Evolutionary conservation across 305 asterid genomes (phyloP), one percentile per base, ranked within the genome.

Genomic region (Ajuga reptans): DNA sequence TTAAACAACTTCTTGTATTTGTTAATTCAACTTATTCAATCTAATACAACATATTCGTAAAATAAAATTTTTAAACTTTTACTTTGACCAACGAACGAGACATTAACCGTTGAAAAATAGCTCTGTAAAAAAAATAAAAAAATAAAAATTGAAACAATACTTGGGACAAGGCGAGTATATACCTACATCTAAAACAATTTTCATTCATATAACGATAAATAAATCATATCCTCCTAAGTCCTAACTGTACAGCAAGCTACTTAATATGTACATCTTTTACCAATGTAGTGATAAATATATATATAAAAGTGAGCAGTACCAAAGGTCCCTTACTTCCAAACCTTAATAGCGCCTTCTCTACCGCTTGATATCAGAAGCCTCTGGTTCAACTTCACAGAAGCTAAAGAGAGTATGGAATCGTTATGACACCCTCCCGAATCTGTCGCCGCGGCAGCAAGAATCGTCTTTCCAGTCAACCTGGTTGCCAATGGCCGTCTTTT

Each of bases 351-450:
- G 58, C 97, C 99, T 70, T 90, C 97, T 80, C 97, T 84, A 72
- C 99, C 84, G 82, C 97, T 84, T 14, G 97, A 93, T 79, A 93
- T 83, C 73, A 93, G 78, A 75, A 93, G 97, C 77, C 97, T 87
- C 86, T 91, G 99, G 79, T 93, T 91, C 85, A 90, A 78, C 81
- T 91, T 87, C 42, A 90, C 95, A 51, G 96, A 87, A 49, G 95
- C 99, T 78, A 93, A 78, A 66, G 97, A 86, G 75, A 90, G 91
- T 70, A 93, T 80, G 27, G 89, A 86, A 76, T 90, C 99, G 57
- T 85, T 95, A 80, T 93, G 99, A 77, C 97, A 93, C 17, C 99
- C 97, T 2, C 92, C 98, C 36, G 97, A 79, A 75, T 89, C 97
- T 37, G 96, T 83, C 41, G 96, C 97, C 33, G 97, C 96, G 49